Evolutionary conservation across 768 basidiomycete species (phyloP).

Genomic region (Phanerochaete carnosa): DNA sequence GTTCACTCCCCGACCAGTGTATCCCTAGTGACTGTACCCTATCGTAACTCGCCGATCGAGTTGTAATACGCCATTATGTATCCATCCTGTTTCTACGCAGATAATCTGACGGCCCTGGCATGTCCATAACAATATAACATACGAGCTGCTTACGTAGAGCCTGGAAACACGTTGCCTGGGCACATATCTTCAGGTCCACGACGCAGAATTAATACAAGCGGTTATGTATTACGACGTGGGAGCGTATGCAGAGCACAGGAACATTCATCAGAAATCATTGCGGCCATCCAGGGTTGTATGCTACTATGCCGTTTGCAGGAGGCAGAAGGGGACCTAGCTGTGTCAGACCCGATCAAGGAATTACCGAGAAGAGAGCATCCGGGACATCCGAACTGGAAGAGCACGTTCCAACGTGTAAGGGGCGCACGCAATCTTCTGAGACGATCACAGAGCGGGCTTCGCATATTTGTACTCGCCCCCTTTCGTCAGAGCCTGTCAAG

Average conservation of each 20-base stretch:
- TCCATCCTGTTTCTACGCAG: neutral
- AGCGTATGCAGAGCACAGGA: neutral
- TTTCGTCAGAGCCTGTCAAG: constrained; percentile 20
- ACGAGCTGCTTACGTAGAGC: constrained; percentile 5
- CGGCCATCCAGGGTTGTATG: constrained; percentile 4
- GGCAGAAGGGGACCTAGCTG: neutral
- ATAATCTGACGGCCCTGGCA: neutral
- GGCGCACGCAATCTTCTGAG: neutral
- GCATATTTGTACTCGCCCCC: constrained; percentile 18
- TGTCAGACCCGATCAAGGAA: constrained; percentile 5
- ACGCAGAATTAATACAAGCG: neutral
- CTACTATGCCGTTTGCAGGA: constrained; percentile 1
- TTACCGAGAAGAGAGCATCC: neutral
- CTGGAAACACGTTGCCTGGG: constrained; percentile 2
- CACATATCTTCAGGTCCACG: neutral
- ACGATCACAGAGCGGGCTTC: constrained; percentile 11
- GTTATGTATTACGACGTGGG: neutral
- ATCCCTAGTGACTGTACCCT: constrained; percentile 9
- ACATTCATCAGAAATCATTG: constrained; percentile 8
- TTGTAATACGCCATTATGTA: constrained; percentile 4
- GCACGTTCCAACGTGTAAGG: neutral
- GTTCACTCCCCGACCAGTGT: constrained; percentile 2
- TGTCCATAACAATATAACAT: neutral
- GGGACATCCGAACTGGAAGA: neutral
- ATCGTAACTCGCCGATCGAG: neutral